These are phyloP conservation scores for Hypoxylon subgilvum DNA, from an alignment of 495 filamentous ascomycete species.

Conservation along the genomic window DNA sequence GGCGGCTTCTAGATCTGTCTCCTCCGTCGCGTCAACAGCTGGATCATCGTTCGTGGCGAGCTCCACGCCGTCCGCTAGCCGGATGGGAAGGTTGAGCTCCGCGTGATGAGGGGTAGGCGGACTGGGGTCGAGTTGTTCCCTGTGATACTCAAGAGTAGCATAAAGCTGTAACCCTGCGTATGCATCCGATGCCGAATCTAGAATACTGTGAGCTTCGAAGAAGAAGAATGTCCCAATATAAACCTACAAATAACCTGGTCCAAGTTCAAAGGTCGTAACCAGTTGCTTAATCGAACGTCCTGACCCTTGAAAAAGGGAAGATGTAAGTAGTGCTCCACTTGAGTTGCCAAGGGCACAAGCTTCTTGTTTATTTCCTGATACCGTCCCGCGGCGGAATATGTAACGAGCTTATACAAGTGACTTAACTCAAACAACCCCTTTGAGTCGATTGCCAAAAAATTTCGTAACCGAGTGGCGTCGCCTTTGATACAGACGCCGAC, in stretches of 20 bases:
- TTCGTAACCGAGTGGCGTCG: conserved; percentile 72
- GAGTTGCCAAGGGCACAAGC: conserved; percentile 67
- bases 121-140: conserved; percentile 65
- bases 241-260: conserved; percentile 75
- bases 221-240: neutral
- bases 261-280: conserved; percentile 65
- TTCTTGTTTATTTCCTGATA: conserved; percentile 66
- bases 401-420: conserved; percentile 77
- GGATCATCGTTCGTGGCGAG: conserved; percentile 28
- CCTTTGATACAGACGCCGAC: conserved; percentile 77
- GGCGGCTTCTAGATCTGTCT: conserved; percentile 12
- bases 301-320: conserved; percentile 78
- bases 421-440: conserved; percentile 78
- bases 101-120: conserved; percentile 73
- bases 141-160: conserved; percentile 68
- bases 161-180: conserved; percentile 81
- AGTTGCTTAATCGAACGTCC: conserved; percentile 72
- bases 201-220: neutral
- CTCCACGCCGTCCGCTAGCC: conserved; percentile 48
- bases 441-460: conserved; percentile 67
- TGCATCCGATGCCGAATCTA: conserved; percentile 83
- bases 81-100: conserved; percentile 68
- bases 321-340: conserved; percentile 72
- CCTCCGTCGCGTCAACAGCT: conserved; percentile 15
- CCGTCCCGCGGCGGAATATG: conserved; percentile 57